Evolutionary conservation across 306 rosid species (phyloP).

Genomic region (Cercis canadensis): DNA sequence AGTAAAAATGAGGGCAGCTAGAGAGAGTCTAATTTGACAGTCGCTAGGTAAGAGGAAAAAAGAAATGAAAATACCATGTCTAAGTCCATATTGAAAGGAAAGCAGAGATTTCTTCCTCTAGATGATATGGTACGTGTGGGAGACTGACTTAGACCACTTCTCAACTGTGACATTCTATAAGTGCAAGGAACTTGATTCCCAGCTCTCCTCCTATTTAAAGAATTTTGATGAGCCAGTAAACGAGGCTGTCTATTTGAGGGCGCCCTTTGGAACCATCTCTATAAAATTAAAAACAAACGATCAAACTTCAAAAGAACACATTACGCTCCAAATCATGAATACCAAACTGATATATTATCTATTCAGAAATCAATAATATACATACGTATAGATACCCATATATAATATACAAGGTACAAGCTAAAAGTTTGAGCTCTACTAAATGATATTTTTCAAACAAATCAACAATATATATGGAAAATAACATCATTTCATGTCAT

Average conservation of each 20-base stretch:
- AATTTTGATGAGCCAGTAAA: conserved; percentile 54
- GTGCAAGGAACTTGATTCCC: conserved; percentile 54
- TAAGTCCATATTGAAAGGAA: conserved; percentile 86
- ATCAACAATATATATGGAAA: conserved; percentile 21
- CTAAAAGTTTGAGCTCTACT: not conserved
- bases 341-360: conserved; percentile 17
- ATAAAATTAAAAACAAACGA: conserved; percentile 25
- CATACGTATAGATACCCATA: not conserved
- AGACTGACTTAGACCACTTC: conserved; percentile 63
- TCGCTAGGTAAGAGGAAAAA: not conserved
- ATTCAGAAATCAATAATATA: conserved; percentile 16
- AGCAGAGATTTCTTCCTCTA: conserved; percentile 62
- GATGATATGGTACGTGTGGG: conserved; percentile 42
- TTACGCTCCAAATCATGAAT: conserved; percentile 23
- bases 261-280: conserved; percentile 50
- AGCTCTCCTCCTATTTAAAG: conserved; percentile 64
- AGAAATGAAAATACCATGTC: conserved; percentile 68
- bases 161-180: conserved; percentile 65
- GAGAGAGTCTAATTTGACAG: too few species aligned
- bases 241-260: conserved; percentile 64
- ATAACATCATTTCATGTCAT: conserved; percentile 21
- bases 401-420: too few species aligned
- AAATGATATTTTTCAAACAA: conserved; percentile 20
- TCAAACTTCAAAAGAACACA: conserved; percentile 36
- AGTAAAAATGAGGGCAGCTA: too few species aligned